Base-by-base conservation (phyloP, 2,329 filamentous ascomycete species). In the Cercospora canescens region DNA sequence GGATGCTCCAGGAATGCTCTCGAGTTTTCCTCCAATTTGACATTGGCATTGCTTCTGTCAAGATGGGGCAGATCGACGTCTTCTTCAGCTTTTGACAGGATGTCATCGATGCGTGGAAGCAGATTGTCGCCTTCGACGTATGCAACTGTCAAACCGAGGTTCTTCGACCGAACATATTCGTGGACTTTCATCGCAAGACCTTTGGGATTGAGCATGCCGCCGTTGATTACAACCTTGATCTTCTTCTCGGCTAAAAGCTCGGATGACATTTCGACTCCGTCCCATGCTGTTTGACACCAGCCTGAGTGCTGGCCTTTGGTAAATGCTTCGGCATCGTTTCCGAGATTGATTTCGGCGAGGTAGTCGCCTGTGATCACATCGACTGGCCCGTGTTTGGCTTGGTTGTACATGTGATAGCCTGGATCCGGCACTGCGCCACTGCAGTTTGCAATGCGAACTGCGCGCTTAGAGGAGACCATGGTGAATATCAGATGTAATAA, bases 151-250 rank as follows among this genome's bases (percentile, higher is more conserved):
- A 83, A 71, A 54, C 78, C 70, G 28, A 83, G 67, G 0, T 77
- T 76, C 52, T 73, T 72, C 28, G 58, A 41, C 57, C 54, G 64
- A 37, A 69, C 67, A 32, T 84, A 64, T 30, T 79, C 72, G 16
- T 79, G 71, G 0, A 80, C 76, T 70, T 82, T 81, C 61, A 82
- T 71, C 1, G 86, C 85, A 12, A 88, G 71, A 0, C 82, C 86
- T 66, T 79, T 80, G 0, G 86, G 85, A 63, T 87, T 85, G 18
- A 85, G 77, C 2, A 81, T 83, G 0, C 86, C 86, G 2, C 85
- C 86, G 66, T 88, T 87, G 62, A 86, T 77, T 35, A 86, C 77
- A n/a, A 87, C 77, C 66, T 85, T 85, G 75, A 87, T 86, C 0
- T 78, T 73, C 64, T 84, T 84, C 57, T 82, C 73, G 2, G 78